phyloP scores from a whole-genome alignment of 352 stramenopile genomes.

The Phytophthora idaei region DNA sequence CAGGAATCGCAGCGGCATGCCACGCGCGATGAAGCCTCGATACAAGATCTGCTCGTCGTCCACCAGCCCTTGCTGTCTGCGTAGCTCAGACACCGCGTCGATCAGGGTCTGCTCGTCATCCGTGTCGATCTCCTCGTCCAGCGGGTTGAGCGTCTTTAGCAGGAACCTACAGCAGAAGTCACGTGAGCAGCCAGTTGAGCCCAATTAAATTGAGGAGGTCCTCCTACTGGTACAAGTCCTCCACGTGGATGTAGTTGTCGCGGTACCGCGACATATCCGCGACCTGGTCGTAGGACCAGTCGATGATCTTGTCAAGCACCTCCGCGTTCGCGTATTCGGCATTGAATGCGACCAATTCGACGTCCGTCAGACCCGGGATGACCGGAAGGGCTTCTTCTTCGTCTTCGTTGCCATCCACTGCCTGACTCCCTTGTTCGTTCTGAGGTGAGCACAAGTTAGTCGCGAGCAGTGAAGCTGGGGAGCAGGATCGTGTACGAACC shows the following conservation, averaged over 20 bases:
- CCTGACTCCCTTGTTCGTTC: slow-evolving; percentile 3
- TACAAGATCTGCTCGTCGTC: slow-evolving; percentile 52
- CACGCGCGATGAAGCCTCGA: slow-evolving; percentile 60
- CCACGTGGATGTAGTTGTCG: slow-evolving; percentile 56
- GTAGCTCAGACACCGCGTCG: slow-evolving; percentile 40
- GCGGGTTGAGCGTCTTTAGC: slow-evolving; percentile 59
- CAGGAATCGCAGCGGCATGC: slow-evolving; percentile 55
- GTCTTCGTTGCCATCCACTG: slow-evolving; percentile 9
- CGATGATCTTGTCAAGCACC: slow-evolving; percentile 57
- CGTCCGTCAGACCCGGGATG: slow-evolving; percentile 44
- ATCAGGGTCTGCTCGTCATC: slow-evolving; percentile 48
- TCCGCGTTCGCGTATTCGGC: slow-evolving; percentile 56
- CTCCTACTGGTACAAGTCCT: slow-evolving; percentile 56
- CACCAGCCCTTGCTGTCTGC: slow-evolving; percentile 50
- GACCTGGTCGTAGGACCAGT: slow-evolving; percentile 69
- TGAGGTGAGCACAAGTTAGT: neutral
- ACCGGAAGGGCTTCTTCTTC: slow-evolving; percentile 21
- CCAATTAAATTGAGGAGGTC: neutral
- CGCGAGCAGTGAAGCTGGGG: neutral
- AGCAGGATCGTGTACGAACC: slow-evolving; percentile 9
- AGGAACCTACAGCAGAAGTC: slow-evolving; percentile 46
- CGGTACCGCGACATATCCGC: slow-evolving; percentile 40
- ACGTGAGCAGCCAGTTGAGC: neutral
- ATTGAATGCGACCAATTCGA: slow-evolving; percentile 66
- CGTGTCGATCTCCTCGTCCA: slow-evolving; percentile 49